phyloP scores from a whole-genome alignment of 2,329 filamentous ascomycete genomes.

The Dothidotthia symphoricarpi region DNA sequence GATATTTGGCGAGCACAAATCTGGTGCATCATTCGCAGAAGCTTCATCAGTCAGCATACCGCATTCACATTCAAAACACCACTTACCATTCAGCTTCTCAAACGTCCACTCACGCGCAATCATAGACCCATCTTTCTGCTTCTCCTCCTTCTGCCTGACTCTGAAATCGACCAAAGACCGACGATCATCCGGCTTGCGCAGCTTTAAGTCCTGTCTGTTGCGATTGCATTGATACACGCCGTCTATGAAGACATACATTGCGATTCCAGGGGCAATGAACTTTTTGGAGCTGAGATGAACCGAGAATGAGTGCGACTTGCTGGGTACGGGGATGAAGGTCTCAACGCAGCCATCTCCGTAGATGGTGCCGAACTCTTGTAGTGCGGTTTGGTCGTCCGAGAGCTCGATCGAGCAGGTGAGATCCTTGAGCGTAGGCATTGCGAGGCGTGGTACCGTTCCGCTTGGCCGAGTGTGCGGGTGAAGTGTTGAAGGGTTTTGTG shows the following conservation, averaged over 20 bases:
- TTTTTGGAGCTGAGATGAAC: slow-evolving; percentile 50
- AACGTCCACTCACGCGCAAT: slow-evolving; percentile 56
- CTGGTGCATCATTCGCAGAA: slow-evolving; percentile 39
- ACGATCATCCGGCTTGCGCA: slow-evolving; percentile 27
- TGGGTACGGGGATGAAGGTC: slow-evolving; percentile 53
- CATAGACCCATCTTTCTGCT: slow-evolving; percentile 47
- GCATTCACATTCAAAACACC: no score
- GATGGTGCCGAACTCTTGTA: slow-evolving; percentile 51
- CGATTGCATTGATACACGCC: slow-evolving; percentile 59
- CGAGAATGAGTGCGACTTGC: slow-evolving; percentile 46
- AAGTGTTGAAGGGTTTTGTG: background rate
- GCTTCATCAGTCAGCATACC: slow-evolving; percentile 28
- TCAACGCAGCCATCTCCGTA: slow-evolving; percentile 56
- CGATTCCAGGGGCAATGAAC: slow-evolving; percentile 55
- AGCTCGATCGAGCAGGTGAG: slow-evolving; percentile 54
- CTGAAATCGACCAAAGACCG: slow-evolving; percentile 48
- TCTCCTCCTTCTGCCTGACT: slow-evolving; percentile 56
- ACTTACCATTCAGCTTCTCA: slow-evolving; percentile 49
- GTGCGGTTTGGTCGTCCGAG: slow-evolving; percentile 37
- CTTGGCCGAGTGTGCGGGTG: background rate
- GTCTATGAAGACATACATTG: slow-evolving; percentile 58
- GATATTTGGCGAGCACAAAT: slow-evolving; percentile 31
- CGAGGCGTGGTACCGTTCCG: background rate
- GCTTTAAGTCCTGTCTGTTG: slow-evolving; percentile 47
- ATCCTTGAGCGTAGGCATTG: slow-evolving; percentile 57